phyloP scores from a whole-genome alignment of 2,329 filamentous ascomycete species.

The Ceratocystis papillata region DNA sequence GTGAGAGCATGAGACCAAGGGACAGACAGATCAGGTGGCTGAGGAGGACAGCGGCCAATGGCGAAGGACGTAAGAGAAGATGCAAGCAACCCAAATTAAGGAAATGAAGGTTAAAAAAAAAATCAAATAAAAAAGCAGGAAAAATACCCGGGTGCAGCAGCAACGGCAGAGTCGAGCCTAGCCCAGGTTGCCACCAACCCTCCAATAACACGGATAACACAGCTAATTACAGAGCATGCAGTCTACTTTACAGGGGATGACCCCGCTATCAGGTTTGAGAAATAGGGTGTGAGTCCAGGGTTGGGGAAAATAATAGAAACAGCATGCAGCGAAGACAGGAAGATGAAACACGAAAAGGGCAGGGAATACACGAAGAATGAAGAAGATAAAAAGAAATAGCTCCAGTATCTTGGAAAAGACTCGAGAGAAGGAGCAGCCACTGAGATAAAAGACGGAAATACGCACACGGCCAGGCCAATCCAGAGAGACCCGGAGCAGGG shows the following conservation, averaged over 20 bases:
- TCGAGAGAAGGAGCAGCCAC: no score
- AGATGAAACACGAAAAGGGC: slow-evolving; percentile 11
- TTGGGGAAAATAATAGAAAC: neutral
- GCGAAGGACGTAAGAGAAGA: neutral
- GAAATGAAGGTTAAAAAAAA: no score
- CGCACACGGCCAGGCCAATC: no score
- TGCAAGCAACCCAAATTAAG: no score
- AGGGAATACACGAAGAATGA: neutral
- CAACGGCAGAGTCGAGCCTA: neutral
- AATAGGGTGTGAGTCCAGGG: neutral
- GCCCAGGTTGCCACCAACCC: neutral
- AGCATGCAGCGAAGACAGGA: slow-evolving; percentile 7
- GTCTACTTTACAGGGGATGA: neutral
- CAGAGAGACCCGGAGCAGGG: no score
- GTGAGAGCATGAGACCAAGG: neutral
- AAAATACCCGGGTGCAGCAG: no score
- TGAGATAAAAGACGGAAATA: no score
- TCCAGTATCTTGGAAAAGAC: no score
- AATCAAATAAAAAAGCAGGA: no score
- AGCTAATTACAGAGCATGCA: neutral
- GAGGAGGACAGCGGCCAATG: neutral
- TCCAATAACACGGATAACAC: neutral
- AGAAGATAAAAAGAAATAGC: neutral
- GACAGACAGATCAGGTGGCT: neutral
- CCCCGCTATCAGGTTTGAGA: slow-evolving; percentile 11